A percentile compares a stretch with the other conserved stretches of the same genome.
phyloP scores from a whole-genome alignment of 1,139 yeast species.

The Saccharomycopsis crataegensis region DNA sequence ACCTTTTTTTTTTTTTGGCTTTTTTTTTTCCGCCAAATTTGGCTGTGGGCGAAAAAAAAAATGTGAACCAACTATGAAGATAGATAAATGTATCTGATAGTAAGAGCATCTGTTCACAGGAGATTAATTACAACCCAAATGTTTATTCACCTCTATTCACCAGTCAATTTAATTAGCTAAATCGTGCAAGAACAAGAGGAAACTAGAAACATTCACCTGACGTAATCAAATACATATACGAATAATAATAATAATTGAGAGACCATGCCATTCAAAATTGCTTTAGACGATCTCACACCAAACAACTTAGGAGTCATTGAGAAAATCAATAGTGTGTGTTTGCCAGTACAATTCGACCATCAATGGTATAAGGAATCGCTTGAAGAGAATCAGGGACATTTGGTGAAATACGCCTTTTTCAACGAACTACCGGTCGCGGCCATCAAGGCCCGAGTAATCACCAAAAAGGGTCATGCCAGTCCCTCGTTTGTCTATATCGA shows the following conservation, averaged over 20 bases:
- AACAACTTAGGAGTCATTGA: slow-evolving; percentile 49
- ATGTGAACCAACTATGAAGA: no score
- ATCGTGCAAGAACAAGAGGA: not conserved
- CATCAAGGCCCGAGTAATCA: slow-evolving; percentile 42
- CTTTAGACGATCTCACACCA: slow-evolving; percentile 48
- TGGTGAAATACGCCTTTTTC: slow-evolving; percentile 39
- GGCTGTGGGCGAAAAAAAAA: not conserved
- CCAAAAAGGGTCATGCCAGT: slow-evolving; percentile 28
- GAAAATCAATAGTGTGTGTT: slow-evolving; percentile 38
- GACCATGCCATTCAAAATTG: slow-evolving; percentile 24
- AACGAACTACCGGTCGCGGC: slow-evolving; percentile 71
- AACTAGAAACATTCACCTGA: not conserved
- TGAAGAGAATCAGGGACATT: slow-evolving; percentile 28
- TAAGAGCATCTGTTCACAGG: no score
- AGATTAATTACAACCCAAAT: no score
- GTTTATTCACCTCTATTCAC: no score
- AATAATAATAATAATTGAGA: not conserved
- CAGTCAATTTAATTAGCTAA: no score
- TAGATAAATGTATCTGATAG: no score
- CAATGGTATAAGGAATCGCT: slow-evolving; percentile 39
- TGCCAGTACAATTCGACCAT: slow-evolving; percentile 39
- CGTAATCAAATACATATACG: not conserved
- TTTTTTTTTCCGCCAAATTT: no score
- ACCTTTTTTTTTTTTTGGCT: no score
- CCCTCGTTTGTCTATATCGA: slow-evolving; percentile 46